A percentile compares a stretch with the other conserved stretches of the same genome.
These are phyloP conservation scores for Henningerozyma blattae DNA, from an alignment of 805 yeast species.

Conservation along the genomic window DNA sequence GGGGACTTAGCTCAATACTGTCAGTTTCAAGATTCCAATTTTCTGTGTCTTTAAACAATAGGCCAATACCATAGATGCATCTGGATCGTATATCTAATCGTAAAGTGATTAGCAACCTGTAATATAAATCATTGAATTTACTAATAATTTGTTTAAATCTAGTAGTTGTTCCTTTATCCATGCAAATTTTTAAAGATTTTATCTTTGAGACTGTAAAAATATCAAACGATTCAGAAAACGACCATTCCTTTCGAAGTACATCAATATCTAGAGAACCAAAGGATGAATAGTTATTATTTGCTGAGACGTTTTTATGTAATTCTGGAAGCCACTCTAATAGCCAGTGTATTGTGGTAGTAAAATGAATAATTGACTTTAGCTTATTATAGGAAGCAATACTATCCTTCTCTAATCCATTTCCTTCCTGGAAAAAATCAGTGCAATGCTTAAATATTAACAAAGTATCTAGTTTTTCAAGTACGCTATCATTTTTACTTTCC, in stretches of 20 bases:
- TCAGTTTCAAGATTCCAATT: slow-evolving; percentile 23
- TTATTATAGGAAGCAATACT: slow-evolving; percentile 44
- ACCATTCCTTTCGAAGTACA: slow-evolving; percentile 26
- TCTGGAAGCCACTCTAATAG: slow-evolving; percentile 49
- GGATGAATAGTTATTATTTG: slow-evolving; percentile 1
- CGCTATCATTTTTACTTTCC: slow-evolving; percentile 18
- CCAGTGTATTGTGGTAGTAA: slow-evolving; percentile 46
- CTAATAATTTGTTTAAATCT: slow-evolving; percentile 11
- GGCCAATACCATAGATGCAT: slow-evolving; percentile 17
- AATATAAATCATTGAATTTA: slow-evolving; percentile 11
- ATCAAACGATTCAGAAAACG: slow-evolving; percentile 26
- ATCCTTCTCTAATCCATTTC: slow-evolving; percentile 27
- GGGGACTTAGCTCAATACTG: slow-evolving; percentile 19
- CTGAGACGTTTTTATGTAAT: slow-evolving; percentile 32
- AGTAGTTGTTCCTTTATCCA: slow-evolving; percentile 9
- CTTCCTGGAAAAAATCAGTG: slow-evolving; percentile 18
- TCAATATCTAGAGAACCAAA: slow-evolving; percentile 21
- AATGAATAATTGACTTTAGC: slow-evolving; percentile 38
- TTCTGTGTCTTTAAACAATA: slow-evolving; percentile 13
- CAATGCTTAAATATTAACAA: slow-evolving; percentile 20
- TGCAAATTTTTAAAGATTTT: slow-evolving; percentile 10
- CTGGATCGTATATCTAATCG: slow-evolving; percentile 22
- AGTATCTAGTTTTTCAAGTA: slow-evolving; percentile 13
- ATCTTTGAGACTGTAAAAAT: slow-evolving; percentile 7
- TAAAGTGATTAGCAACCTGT: slow-evolving; percentile 12